Base-by-base conservation (phyloP, 768 basidiomycete genomes). In the Mycena maculata region DNA sequence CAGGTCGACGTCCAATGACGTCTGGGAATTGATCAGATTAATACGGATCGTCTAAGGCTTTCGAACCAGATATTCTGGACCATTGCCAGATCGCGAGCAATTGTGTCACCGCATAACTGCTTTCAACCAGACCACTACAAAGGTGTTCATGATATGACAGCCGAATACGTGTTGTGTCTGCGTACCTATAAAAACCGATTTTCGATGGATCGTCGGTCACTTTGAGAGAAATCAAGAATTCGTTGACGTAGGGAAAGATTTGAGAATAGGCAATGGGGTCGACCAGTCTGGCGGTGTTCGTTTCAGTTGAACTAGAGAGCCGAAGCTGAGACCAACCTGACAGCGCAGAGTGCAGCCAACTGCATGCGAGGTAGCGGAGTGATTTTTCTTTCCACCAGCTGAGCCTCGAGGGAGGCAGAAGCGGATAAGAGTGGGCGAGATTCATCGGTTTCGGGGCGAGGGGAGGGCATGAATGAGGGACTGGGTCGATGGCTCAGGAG, bases 221-320 rank as follows among this genome's bases (percentile, higher is more conserved):
- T 9, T 72, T 84, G 79, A 8, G 89, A 77, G 68, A 84, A 81
- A 33, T 78, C 80, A 92, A 85, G 78, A 90, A 88, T 74, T 91
- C 83, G 61, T 92, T 92, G 65, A 91, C 84, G 70, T 90, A 92
- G 39, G 90, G 90, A 65, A 88, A 87, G 44, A 91, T 84, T 77
- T 88, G 84, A 6, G 83, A 83, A 76, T 83, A 86, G 23, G 84
- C 83, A 50, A 91, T 79, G 7, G 90, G 88, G 62, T 90, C 90
- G 47, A 85, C 82, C 22, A 91, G 13, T 75, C 56, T 88, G 78
- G 52, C 86, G 33, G 72, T 81, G 68, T 91, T 83, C 79, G 90
- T 87, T 73, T 90, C n/a, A 81, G 54, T 91, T 91, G 52, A 90
- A 81, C 68, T 89, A 91, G 63, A 90, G 90, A 65, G 87, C 87